A percentile compares a stretch with the other conserved stretches of the same genome.
Evolutionary conservation across 441 rosid species (phyloP).

Genomic region (Eugenia klotzschiana): DNA sequence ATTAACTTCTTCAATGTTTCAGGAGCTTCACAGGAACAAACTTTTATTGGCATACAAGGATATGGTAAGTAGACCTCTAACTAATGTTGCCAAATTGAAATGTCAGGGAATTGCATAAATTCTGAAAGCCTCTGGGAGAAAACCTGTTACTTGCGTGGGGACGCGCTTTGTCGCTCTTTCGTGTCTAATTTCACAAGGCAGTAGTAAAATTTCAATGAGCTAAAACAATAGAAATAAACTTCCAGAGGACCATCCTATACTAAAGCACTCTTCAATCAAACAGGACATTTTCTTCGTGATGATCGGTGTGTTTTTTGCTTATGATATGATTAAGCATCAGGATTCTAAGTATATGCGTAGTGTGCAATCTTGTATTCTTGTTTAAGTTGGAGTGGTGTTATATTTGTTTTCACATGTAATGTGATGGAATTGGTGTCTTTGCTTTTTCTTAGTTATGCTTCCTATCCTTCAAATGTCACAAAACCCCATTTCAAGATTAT

Average conservation of each 20-base stretch:
- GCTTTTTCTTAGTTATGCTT: not conserved
- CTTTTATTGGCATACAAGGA: slow-evolving; percentile 57
- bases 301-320: not conserved
- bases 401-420: not conserved
- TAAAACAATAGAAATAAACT: not conserved
- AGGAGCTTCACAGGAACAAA: slow-evolving; percentile 40
- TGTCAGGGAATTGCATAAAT: not conserved
- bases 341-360: not conserved
- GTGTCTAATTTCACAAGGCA: not conserved
- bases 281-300: not conserved
- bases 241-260: not conserved
- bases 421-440: not conserved
- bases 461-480: not conserved
- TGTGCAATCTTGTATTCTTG: not conserved
- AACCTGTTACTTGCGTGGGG: not conserved
- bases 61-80: slow-evolving; percentile 34
- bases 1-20: slow-evolving; percentile 6
- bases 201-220: not conserved
- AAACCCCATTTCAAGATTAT: not conserved
- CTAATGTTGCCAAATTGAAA: not conserved
- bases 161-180: not conserved
- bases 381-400: not conserved
- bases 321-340: not conserved
- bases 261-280: not conserved
- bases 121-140: not conserved